These are phyloP conservation scores for Russula sp. DNA, from an alignment of 768 basidiomycete species.

Conservation along the genomic window DNA sequence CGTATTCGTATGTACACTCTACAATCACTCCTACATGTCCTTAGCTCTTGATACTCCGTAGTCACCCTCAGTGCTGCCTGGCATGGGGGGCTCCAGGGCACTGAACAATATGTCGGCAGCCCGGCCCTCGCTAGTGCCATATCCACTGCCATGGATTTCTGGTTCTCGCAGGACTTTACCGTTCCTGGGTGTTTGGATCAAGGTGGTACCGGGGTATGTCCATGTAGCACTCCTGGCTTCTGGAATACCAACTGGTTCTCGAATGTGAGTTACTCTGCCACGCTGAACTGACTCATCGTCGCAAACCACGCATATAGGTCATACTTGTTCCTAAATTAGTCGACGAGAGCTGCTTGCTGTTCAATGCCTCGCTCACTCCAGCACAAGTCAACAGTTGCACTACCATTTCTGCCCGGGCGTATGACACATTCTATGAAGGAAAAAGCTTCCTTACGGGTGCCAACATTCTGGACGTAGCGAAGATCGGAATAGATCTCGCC, in stretches of 20 bases:
- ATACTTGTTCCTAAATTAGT: conserved; percentile 22
- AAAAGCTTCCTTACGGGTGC: conserved; percentile 52
- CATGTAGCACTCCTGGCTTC: conserved; percentile 29
- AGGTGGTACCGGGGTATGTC: conserved; percentile 28
- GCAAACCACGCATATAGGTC: conserved; percentile 10
- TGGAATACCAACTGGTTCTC: conserved; percentile 25
- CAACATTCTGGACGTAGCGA: conserved; percentile 59
- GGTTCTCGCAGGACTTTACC: conserved; percentile 31
- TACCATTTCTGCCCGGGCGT: conserved; percentile 19
- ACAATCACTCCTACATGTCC: not conserved
- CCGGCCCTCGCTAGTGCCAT: conserved; percentile 23
- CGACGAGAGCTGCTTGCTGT: conserved; percentile 20
- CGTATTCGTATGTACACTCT: conserved; percentile 25
- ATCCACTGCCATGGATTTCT: conserved; percentile 28
- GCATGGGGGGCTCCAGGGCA: conserved; percentile 23
- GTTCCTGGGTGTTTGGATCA: conserved; percentile 27
- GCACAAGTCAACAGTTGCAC: conserved; percentile 15
- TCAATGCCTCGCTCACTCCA: conserved; percentile 17
- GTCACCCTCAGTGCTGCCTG: conserved; percentile 27
- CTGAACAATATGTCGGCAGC: conserved; percentile 15
- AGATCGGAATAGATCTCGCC: conserved; percentile 28
- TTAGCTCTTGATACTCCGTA: conserved; percentile 1
- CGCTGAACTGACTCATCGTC: not conserved
- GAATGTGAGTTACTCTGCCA: conserved; percentile 10
- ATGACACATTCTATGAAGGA: conserved; percentile 20